Percentiles rank a stretch among this genome's conserved stretches.
phyloP scores from a whole-genome alignment of 1,139 yeast genomes.

The Saccharomycopsis hybrid region DNA sequence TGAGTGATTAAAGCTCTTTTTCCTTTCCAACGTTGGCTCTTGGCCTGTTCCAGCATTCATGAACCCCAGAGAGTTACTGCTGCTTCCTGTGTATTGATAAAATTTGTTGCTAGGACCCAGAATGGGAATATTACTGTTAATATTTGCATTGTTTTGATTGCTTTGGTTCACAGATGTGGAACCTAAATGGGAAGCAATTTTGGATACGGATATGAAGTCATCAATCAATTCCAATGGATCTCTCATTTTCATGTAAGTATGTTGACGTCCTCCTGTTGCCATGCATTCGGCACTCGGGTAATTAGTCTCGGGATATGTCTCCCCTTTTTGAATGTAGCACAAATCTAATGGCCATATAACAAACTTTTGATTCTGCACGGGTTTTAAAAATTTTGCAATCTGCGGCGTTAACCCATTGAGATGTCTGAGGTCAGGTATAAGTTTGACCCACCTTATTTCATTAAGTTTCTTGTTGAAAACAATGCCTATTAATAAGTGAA shows the following conservation, averaged over 20 bases:
- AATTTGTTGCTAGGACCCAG: too few species aligned
- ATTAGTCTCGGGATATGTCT: not conserved
- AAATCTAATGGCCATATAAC: slow-evolving; percentile 68
- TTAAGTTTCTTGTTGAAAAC: slow-evolving; percentile 27
- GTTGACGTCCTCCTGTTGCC: too few species aligned
- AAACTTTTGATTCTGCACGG: slow-evolving; percentile 48
- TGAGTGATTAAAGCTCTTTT: too few species aligned
- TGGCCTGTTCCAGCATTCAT: too few species aligned
- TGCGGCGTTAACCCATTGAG: slow-evolving; percentile 62
- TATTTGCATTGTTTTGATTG: not conserved
- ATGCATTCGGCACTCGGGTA: not conserved
- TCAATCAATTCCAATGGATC: slow-evolving; percentile 17
- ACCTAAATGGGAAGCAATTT: slow-evolving; percentile 2
- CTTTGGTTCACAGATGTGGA: not conserved
- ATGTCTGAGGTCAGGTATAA: slow-evolving; percentile 62
- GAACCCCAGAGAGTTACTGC: not conserved
- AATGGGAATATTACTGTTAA: not conserved
- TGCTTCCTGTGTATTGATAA: too few species aligned
- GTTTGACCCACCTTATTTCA: slow-evolving; percentile 50
- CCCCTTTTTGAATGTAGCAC: slow-evolving; percentile 49
- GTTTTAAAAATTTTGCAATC: slow-evolving; percentile 48
- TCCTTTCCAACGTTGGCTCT: too few species aligned
- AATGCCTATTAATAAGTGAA: slow-evolving; percentile 51
- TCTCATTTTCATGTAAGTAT: too few species aligned
- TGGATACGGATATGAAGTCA: slow-evolving; percentile 7